Conservation (phyloP, 768 basidiomycete species). For the Sarcodon sp. region DNA sequence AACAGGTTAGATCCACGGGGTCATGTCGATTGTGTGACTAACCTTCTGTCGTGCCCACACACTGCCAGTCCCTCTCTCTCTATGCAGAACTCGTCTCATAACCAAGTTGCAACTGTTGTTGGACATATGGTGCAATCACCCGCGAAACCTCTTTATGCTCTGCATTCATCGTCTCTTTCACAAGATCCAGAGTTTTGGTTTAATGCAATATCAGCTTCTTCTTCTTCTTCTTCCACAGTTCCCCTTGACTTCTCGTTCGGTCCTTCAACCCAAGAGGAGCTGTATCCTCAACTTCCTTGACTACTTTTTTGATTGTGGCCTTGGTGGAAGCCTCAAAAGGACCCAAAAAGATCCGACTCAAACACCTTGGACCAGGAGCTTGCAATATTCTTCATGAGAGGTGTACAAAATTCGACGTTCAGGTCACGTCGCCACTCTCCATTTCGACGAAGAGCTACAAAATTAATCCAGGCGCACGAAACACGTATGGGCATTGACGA, state of each 20-base stretch:
- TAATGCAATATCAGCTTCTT: constrained; percentile 38
- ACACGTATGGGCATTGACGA: not conserved
- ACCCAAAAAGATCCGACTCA: constrained; percentile 40
- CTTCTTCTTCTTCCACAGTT: constrained; percentile 33
- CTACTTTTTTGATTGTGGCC: constrained; percentile 25
- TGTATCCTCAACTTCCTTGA: constrained; percentile 38
- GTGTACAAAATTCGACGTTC: constrained; percentile 43
- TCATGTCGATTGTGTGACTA: not conserved
- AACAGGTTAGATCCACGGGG: not conserved
- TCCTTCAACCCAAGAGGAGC: constrained; percentile 41
- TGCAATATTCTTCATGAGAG: constrained; percentile 48
- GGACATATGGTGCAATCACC: constrained; percentile 43
- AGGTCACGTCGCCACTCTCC: constrained; percentile 44
- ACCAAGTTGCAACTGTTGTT: constrained; percentile 32
- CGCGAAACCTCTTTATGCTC: constrained; percentile 52
- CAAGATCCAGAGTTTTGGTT: constrained; percentile 32
- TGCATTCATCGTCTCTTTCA: constrained; percentile 33
- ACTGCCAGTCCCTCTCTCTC: constrained; percentile 41
- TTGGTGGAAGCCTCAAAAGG: constrained; percentile 29
- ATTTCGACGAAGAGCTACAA: constrained; percentile 34
- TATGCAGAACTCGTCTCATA: constrained; percentile 41
- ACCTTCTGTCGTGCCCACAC: constrained; percentile 54
- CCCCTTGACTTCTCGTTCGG: constrained; percentile 34
- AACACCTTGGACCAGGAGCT: constrained; percentile 47
- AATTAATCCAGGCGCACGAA: not conserved